Conservation (phyloP, 352 stramenopile genomes). For the Phytophthora capsici region DNA sequence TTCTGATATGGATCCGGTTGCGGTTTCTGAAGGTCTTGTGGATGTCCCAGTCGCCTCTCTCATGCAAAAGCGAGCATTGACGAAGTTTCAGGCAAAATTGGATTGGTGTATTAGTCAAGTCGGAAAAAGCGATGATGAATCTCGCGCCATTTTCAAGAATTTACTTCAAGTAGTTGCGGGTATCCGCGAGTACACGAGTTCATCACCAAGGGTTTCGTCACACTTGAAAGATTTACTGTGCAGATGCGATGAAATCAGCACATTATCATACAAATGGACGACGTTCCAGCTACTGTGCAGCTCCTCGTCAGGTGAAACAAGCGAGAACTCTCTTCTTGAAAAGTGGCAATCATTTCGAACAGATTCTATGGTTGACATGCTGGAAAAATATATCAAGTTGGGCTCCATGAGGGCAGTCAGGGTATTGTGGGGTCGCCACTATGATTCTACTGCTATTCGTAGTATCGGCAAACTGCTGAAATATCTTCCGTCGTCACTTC, state of each 20-base stretch:
- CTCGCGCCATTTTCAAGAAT: conserved; percentile 21
- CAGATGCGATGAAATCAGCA: conserved; percentile 44
- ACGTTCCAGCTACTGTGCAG: conserved; percentile 69
- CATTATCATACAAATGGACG: conserved; percentile 66
- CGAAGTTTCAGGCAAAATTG: conserved; percentile 19
- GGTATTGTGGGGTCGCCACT: conserved; percentile 66
- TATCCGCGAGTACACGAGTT: conserved; percentile 20
- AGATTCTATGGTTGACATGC: conserved; percentile 40
- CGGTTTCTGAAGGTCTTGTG: conserved; percentile 24
- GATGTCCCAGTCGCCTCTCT: conserved; percentile 11
- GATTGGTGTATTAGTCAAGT: conserved; percentile 16
- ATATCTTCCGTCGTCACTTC: conserved; percentile 44
- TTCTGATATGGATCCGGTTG: conserved; percentile 6
- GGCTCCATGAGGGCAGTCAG: conserved; percentile 60
- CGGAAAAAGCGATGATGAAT: conserved; percentile 33
- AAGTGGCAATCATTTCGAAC: conserved; percentile 51
- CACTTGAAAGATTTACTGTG: conserved; percentile 12
- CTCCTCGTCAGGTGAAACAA: conserved; percentile 12
- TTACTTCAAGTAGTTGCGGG: conserved; percentile 21
- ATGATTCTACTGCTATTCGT: conserved; percentile 37
- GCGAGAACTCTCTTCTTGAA: conserved; percentile 7
- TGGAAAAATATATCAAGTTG: conserved; percentile 52
- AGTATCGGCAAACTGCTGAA: conserved; percentile 48
- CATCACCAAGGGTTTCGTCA: conserved; percentile 12
- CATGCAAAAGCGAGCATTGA: conserved; percentile 1